phyloP scores from a whole-genome alignment of 2,329 filamentous ascomycete genomes.

The Colletotrichum noveboracense region DNA sequence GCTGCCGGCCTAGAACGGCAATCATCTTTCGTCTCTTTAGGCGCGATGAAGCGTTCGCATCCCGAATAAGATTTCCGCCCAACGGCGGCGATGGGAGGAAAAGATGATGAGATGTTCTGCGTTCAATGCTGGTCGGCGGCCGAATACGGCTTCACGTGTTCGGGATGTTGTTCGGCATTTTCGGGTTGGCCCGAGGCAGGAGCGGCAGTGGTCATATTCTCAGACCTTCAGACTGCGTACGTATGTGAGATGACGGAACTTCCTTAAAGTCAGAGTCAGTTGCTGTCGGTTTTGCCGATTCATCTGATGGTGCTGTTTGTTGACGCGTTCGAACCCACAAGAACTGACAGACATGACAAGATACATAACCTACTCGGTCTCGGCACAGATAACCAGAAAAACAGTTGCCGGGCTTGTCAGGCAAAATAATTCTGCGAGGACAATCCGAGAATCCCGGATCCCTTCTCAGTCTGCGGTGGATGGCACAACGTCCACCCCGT shows the following conservation, averaged over 20 bases:
- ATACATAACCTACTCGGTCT: not conserved
- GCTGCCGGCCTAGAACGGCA: not conserved
- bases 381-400: not conserved
- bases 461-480: not conserved
- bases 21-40: not conserved
- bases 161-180: not conserved
- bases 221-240: not conserved
- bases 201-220: not conserved
- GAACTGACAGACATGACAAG: not conserved
- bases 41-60: not conserved
- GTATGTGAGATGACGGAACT: not conserved
- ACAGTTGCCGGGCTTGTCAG: not conserved
- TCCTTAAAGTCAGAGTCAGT: not conserved
- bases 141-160: not conserved
- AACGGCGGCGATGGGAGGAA: not conserved
- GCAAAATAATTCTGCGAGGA: not conserved
- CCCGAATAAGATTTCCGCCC: not conserved
- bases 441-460: not conserved
- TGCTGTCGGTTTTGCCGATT: not conserved
- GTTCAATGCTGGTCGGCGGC: not conserved
- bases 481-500: not conserved
- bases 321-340: not conserved
- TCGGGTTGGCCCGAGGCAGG: not conserved
- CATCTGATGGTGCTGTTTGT: not conserved
- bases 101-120: not conserved